These are phyloP conservation scores for Plasmodium fragile DNA, from an alignment of 169 alveolate species.

Conservation along the genomic window DNA sequence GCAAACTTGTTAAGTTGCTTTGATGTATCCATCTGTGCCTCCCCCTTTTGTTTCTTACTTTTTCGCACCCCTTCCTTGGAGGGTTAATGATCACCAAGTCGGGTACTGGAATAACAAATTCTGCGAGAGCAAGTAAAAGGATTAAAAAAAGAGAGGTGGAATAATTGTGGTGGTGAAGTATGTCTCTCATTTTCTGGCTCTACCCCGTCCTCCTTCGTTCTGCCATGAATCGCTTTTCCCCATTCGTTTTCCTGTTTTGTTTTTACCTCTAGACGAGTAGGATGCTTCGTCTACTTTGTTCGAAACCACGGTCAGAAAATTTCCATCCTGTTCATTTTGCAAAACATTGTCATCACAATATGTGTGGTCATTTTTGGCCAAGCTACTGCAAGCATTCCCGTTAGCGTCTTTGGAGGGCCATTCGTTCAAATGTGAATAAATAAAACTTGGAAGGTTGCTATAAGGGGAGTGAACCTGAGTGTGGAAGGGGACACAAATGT, in stretches of 20 bases:
- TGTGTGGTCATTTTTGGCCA: not conserved
- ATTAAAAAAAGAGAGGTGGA: not conserved
- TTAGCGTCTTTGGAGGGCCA: conserved; percentile 2
- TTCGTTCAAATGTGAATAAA: conserved; percentile 29
- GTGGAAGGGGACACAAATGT: not conserved
- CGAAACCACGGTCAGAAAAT: not conserved
- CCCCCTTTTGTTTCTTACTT: conserved; percentile 28
- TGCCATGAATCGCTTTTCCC: not conserved
- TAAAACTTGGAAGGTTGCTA: conserved; percentile 44
- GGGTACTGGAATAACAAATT: conserved; percentile 74
- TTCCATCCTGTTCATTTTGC: not conserved
- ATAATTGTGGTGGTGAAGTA: not conserved
- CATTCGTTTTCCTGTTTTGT: not conserved
- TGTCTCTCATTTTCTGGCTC: not conserved
- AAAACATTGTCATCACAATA: not conserved
- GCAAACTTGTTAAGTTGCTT: not conserved
- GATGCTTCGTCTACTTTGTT: not conserved
- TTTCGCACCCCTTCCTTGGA: conserved; percentile 76
- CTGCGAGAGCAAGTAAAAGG: conserved; percentile 14
- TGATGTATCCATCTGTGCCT: not conserved
- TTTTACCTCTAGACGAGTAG: conserved; percentile 18
- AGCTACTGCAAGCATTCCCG: not conserved
- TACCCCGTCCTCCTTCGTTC: not conserved
- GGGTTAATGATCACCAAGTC: conserved; percentile 69
- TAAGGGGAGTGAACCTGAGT: conserved; percentile 51